phyloP scores from a whole-genome alignment of 2,329 filamentous ascomycete species.

The Allantophomopsis cytisporea region DNA sequence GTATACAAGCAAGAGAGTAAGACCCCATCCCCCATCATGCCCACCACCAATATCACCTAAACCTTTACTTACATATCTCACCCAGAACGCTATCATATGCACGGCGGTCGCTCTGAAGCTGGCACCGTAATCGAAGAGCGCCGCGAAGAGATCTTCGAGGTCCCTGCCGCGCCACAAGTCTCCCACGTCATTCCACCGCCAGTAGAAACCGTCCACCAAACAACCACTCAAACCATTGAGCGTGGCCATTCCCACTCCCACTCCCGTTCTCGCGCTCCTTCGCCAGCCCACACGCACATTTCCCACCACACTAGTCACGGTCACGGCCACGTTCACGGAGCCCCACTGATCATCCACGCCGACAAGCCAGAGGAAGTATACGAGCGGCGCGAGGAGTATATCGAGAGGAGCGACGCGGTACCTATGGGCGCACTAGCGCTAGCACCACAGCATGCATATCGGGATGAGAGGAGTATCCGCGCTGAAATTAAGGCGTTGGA shows the following conservation, averaged over 20 bases:
- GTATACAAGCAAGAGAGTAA: constrained; percentile 47
- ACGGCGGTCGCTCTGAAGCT: constrained; percentile 29
- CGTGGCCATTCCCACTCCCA: no score
- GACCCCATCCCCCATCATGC: constrained; percentile 8
- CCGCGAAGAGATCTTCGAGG: constrained; percentile 25
- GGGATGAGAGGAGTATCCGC: constrained; percentile 43
- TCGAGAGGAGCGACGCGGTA: constrained; percentile 14
- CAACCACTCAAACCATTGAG: no score
- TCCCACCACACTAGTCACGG: no score
- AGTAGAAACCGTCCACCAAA: no score
- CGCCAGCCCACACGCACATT: no score
- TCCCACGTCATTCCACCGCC: constrained; percentile 5
- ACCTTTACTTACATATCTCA: not conserved
- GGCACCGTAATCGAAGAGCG: constrained; percentile 35
- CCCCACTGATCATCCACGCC: constrained; percentile 24
- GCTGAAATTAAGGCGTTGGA: constrained; percentile 62
- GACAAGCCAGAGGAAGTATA: constrained; percentile 14
- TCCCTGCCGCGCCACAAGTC: constrained; percentile 6
- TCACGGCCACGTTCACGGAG: no score
- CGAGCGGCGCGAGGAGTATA: constrained; percentile 8
- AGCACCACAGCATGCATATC: constrained; percentile 12
- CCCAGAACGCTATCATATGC: constrained; percentile 8
- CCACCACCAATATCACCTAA: no score
- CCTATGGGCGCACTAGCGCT: constrained; percentile 27
- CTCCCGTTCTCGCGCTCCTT: no score